Conservation (phyloP, 495 filamentous ascomycete genomes). For the Cryomyces antarcticus region DNA sequence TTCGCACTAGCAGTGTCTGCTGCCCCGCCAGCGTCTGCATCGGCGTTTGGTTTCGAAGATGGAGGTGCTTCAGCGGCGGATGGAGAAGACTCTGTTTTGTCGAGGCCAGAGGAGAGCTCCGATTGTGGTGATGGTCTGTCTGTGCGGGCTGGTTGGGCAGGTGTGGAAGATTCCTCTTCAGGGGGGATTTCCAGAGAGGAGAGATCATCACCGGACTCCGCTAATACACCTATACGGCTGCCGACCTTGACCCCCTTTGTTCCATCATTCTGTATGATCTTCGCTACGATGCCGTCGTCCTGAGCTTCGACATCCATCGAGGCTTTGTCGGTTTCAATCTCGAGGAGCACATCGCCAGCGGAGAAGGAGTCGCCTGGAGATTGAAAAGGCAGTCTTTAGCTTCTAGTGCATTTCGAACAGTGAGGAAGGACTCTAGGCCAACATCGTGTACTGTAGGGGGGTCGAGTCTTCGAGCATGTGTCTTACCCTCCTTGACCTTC, state of each 20-base stretch:
- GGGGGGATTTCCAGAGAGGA: slow-evolving; percentile 43
- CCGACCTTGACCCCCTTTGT: slow-evolving; percentile 53
- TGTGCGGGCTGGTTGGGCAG: slow-evolving; percentile 19
- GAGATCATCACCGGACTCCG: slow-evolving; percentile 56
- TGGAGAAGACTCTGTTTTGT: slow-evolving; percentile 9
- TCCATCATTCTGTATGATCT: slow-evolving; percentile 52
- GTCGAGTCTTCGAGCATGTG: not conserved
- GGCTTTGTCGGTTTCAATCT: slow-evolving; percentile 79
- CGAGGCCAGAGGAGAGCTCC: slow-evolving; percentile 8
- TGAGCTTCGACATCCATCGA: slow-evolving; percentile 83
- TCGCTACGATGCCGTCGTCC: slow-evolving; percentile 59
- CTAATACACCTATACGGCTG: slow-evolving; percentile 51
- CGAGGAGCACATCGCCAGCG: slow-evolving; percentile 61
- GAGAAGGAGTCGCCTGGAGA: slow-evolving; percentile 37
- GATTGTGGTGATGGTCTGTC: slow-evolving; percentile 16
- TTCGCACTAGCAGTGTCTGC: slow-evolving; percentile 6
- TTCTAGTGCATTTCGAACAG: no score
- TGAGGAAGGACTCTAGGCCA: no score
- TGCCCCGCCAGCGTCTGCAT: slow-evolving; percentile 6
- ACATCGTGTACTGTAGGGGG: not conserved
- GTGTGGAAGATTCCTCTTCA: slow-evolving; percentile 21
- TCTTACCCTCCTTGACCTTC: slow-evolving; percentile 52
- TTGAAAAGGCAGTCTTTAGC: no score
- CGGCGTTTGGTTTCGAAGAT: slow-evolving; percentile 9
- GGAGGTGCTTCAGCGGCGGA: slow-evolving; percentile 15